Evolutionary conservation across 1,284 basidiomycete species (phyloP).

Genomic region (Trametes polyzona): DNA sequence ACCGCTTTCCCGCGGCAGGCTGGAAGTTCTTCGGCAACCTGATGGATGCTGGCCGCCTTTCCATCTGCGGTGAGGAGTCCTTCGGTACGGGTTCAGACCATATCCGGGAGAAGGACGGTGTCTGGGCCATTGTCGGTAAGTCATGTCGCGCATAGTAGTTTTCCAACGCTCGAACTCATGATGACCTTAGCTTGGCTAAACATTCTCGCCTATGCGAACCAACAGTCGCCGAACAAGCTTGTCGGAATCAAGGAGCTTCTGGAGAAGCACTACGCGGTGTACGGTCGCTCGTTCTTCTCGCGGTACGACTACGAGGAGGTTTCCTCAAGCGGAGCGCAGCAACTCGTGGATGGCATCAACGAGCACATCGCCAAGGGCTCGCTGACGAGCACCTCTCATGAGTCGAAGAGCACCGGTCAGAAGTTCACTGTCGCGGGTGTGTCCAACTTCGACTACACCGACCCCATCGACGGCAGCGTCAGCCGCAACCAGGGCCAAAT

Average conservation of each 20-base stretch:
- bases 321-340: slow-evolving; percentile 86
- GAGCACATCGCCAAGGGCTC: slow-evolving; percentile 67
- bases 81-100: slow-evolving; percentile 99
- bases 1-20: slow-evolving; percentile 49
- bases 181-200: slow-evolving; percentile 87
- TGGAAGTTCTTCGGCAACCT: slow-evolving; percentile 99
- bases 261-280: slow-evolving; percentile 85
- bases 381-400: slow-evolving; percentile 70
- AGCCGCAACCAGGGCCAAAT: slow-evolving; percentile 97
- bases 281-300: slow-evolving; percentile 98
- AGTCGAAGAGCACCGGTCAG: slow-evolving; percentile 66
- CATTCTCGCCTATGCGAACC: slow-evolving; percentile 93
- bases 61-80: slow-evolving; percentile 98
- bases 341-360: slow-evolving; percentile 83
- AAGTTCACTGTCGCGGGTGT: slow-evolving; percentile 81
- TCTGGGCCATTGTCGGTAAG: slow-evolving; percentile 94
- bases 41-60: slow-evolving; percentile 97
- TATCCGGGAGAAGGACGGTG: slow-evolving; percentile 98
- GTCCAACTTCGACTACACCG: slow-evolving; percentile 94
- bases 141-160: not conserved
- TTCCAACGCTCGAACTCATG: slow-evolving; percentile 8
- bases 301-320: slow-evolving; percentile 99
- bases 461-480: slow-evolving; percentile 94
- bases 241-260: slow-evolving; percentile 91
- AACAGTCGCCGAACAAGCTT: slow-evolving; percentile 74